phyloP scores from a whole-genome alignment of 441 rosid species.

The Dalechampia spathulata region DNA sequence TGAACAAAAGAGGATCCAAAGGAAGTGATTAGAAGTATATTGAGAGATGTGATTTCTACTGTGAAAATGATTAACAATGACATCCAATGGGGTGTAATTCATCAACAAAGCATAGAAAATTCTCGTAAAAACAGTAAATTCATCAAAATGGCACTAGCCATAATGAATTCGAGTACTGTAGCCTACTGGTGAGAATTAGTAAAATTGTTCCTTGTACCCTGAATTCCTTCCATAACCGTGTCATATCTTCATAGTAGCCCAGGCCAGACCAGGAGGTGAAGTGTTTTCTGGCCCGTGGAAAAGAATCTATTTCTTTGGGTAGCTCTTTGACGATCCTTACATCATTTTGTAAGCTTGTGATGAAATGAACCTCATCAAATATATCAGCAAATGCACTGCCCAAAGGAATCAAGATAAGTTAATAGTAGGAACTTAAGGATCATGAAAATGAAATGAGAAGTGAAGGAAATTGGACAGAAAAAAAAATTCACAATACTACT shows the following conservation, averaged over 20 bases:
- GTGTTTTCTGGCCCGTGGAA: slow-evolving; percentile 86
- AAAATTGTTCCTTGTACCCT: slow-evolving; percentile 34
- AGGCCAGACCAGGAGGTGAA: slow-evolving; percentile 77
- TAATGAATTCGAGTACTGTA: too few species aligned
- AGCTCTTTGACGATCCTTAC: slow-evolving; percentile 69
- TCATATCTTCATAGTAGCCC: slow-evolving; percentile 81
- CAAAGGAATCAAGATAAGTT: slow-evolving; percentile 10
- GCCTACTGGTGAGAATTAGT: neutral
- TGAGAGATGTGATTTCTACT: neutral
- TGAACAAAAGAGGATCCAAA: neutral
- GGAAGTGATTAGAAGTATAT: neutral
- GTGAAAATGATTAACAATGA: neutral
- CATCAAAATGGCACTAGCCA: neutral
- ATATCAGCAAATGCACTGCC: slow-evolving; percentile 76
- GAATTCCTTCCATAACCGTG: slow-evolving; percentile 59
- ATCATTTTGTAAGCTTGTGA: slow-evolving; percentile 52
- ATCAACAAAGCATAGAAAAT: neutral
- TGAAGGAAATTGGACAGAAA: slow-evolving; percentile 1
- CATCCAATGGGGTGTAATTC: neutral
- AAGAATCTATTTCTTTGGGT: slow-evolving; percentile 59
- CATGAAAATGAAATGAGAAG: neutral
- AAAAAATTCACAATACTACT: neutral
- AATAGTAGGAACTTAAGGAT: neutral
- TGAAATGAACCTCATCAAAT: slow-evolving; percentile 75
- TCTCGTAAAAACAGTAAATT: neutral